Conservation (phyloP, 2,329 filamentous ascomycete species). For the Ophiostoma quercus region DNA sequence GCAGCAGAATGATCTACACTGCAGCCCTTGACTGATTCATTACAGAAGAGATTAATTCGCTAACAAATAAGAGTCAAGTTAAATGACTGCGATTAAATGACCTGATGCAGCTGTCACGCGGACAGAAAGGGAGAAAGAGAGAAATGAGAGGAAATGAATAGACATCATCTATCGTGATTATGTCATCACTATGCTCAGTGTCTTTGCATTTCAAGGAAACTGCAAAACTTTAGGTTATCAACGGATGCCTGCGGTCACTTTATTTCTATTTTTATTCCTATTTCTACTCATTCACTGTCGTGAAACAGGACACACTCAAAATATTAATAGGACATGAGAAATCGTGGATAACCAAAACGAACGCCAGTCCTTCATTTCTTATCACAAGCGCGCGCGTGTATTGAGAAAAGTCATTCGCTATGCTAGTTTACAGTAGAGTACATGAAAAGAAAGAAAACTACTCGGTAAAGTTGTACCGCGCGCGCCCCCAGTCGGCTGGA, state of each 20-base stretch:
- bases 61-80: not conserved
- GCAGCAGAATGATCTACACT: not conserved
- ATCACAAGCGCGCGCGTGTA: too few species aligned
- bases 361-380: not conserved
- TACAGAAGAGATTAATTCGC: not conserved
- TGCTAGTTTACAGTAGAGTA: not conserved
- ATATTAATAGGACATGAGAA: too few species aligned
- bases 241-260: too few species aligned
- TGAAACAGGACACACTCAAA: too few species aligned
- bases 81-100: too few species aligned
- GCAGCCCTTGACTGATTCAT: not conserved
- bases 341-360: not conserved
- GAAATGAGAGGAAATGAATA: not conserved
- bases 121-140: not conserved
- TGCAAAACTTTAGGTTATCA: too few species aligned
- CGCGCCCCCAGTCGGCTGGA: constrained; percentile 60
- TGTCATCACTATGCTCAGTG: not conserved
- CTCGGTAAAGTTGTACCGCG: constrained; percentile 36
- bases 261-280: too few species aligned
- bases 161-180: not conserved
- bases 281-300: too few species aligned
- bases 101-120: not conserved
- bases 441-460: not conserved
- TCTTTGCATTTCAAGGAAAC: too few species aligned
- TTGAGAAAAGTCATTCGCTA: not conserved